A percentile compares a stretch with the other conserved stretches of the same genome.
Evolutionary conservation across 495 filamentous ascomycete genomes (phyloP).

Genomic region (Cercophora samala): DNA sequence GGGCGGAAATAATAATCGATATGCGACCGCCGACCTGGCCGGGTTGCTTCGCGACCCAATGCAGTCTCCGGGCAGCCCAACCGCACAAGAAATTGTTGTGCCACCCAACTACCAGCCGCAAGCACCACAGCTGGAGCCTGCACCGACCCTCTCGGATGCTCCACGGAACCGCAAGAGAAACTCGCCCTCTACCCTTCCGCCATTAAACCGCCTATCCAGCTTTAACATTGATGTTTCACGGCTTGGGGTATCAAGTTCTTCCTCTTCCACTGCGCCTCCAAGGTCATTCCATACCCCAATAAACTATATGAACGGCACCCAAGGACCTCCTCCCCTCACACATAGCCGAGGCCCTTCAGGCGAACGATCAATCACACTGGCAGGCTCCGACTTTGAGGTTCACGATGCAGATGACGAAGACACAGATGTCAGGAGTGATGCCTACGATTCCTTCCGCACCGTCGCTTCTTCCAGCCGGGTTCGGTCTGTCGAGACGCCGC

Average conservation of each 20-base stretch:
- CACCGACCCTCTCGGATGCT: constrained; percentile 25
- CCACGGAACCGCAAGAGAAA: constrained; percentile 43
- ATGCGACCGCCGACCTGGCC: constrained; percentile 47
- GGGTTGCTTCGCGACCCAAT: constrained; percentile 23
- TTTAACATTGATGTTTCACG: constrained; percentile 55
- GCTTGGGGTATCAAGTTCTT: constrained; percentile 36
- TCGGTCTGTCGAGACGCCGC: constrained; percentile 53
- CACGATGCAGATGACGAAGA: constrained; percentile 82
- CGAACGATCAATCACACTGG: constrained; percentile 75
- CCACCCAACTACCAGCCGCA: constrained; percentile 22
- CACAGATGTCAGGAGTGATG: constrained; percentile 81
- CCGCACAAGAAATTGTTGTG: constrained; percentile 26
- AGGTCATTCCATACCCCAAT: constrained; percentile 26
- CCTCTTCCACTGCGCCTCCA: constrained; percentile 32
- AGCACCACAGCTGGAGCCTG: constrained; percentile 20
- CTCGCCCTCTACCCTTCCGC: constrained; percentile 54
- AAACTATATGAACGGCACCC: constrained; percentile 31
- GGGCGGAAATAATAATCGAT: constrained; percentile 37
- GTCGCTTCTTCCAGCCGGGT: constrained; percentile 59
- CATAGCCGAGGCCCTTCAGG: constrained; percentile 33
- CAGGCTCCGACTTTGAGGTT: constrained; percentile 78
- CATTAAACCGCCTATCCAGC: constrained; percentile 53
- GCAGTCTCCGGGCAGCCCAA: constrained; percentile 24
- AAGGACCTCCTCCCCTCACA: constrained; percentile 24
- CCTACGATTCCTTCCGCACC: constrained; percentile 88